Evolutionary conservation across 345 rosid genomes (phyloP).

Genomic region (Aquilaria malaccensis): DNA sequence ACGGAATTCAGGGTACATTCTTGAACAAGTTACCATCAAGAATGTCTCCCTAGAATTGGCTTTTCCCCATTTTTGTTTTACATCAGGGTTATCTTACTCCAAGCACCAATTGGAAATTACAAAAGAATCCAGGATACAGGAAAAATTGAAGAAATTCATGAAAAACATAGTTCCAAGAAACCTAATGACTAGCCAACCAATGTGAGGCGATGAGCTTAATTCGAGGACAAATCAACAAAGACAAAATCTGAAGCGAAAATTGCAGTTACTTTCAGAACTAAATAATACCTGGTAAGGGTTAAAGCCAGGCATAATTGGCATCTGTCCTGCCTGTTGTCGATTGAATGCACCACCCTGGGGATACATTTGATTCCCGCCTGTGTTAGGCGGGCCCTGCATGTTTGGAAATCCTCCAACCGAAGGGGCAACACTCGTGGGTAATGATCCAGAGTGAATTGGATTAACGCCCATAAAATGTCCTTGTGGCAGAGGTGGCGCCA

Average conservation of each 20-base stretch:
- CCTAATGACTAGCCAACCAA: background rate
- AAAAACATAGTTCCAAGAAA: no score
- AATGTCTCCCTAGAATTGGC: no score
- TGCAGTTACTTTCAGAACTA: background rate
- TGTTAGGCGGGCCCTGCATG: conserved; percentile 66
- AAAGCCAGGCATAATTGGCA: conserved; percentile 80
- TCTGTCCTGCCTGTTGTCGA: conserved; percentile 71
- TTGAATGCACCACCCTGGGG: conserved; percentile 67
- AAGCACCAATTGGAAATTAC: background rate
- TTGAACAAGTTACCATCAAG: no score
- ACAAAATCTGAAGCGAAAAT: background rate
- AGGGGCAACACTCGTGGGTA: conserved; percentile 41
- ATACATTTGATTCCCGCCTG: conserved; percentile 57
- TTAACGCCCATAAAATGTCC: conserved; percentile 85
- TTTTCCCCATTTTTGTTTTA: no score
- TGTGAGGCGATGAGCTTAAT: background rate
- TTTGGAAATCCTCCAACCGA: conserved; percentile 60
- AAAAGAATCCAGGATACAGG: background rate
- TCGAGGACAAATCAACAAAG: background rate
- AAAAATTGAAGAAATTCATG: no score
- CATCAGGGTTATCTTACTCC: no score
- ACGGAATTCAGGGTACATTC: no score
- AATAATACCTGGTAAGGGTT: conserved; percentile 76
- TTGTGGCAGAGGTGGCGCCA: conserved; percentile 69
- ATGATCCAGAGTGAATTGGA: conserved; percentile 52